Conservation (phyloP, 805 yeast genomes). For the Ogataea naganishii region DNA sequence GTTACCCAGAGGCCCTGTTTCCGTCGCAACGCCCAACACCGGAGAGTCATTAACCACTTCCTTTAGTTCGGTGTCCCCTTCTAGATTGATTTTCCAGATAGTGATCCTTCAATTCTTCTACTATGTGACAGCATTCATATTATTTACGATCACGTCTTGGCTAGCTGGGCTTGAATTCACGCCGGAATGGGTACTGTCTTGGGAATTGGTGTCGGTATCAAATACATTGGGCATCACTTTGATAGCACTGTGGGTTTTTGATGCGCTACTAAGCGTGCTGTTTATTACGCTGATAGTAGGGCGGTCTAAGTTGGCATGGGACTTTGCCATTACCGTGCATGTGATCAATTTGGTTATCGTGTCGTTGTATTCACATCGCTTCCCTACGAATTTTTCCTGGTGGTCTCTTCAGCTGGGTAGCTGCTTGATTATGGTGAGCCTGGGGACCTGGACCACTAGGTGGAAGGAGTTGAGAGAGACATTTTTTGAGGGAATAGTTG, state of each 20-base stretch:
- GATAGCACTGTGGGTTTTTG: slow-evolving; percentile 71
- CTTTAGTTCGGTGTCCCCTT: no score
- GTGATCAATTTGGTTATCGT: slow-evolving; percentile 66
- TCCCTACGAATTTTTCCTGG: slow-evolving; percentile 76
- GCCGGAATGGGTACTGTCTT: slow-evolving; percentile 67
- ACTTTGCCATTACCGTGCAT: slow-evolving; percentile 91
- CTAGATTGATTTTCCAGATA: slow-evolving; percentile 61
- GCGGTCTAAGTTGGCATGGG: slow-evolving; percentile 90
- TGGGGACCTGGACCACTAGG: slow-evolving; percentile 85
- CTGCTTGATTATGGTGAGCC: slow-evolving; percentile 56
- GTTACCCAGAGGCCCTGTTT: no score
- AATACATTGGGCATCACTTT: slow-evolving; percentile 77
- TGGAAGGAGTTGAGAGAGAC: slow-evolving; percentile 89
- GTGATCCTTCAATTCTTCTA: slow-evolving; percentile 70
- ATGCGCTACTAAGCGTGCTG: slow-evolving; percentile 72
- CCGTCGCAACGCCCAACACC: no score
- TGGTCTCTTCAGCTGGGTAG: slow-evolving; percentile 72
- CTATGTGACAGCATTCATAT: slow-evolving; percentile 59
- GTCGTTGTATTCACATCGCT: slow-evolving; percentile 51
- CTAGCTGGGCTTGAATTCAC: slow-evolving; percentile 66
- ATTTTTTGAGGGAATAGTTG: slow-evolving; percentile 78
- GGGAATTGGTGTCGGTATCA: slow-evolving; percentile 65
- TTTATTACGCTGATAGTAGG: slow-evolving; percentile 86
- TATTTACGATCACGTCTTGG: slow-evolving; percentile 57
- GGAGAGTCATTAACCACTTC: no score